Base-by-base conservation (phyloP, 306 rosid genomes). In the Oemleria cerasiformis region DNA sequence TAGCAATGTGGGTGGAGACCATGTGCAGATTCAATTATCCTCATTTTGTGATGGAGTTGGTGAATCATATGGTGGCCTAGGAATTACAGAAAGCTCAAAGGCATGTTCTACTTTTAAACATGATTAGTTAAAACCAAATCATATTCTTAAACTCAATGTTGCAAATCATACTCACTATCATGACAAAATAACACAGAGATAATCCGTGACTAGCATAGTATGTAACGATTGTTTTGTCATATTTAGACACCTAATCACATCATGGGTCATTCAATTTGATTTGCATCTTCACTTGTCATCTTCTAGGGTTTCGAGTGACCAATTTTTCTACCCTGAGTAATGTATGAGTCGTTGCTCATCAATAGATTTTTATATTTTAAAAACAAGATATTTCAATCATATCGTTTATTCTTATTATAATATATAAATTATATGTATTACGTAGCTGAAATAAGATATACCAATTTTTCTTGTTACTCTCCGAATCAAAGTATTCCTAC, bases 121-220 rank as follows among this genome's bases (percentile, higher is more conserved):
- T 75, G 60, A 56, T 56, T 56, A 53, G 19, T 82, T 23, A 63
- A 73, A 40, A 17, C 51, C 17, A 57, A 57, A 67, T 70, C 42
- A 44, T 11, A 23, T 56, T 41, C 57, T 50, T 56, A 8, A 68
- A 74, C 57, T 45, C 55, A 40, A 30, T 65, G 19, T 64, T 58
- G 56, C 72, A 63, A 74, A 68, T 48, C 67, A 63, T 67, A 40
- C 70, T 21, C 38, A 59, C 6, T 58, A 58, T 58, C 63, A 34
- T 34, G 11, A 10, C 60, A 67, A 49, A 20, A 67, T 19, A 57
- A 77, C 25, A 39, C 67, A 64, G 7, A 59, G 23, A 30, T 57
- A 79, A 77, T 73, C 78, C 75, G 80, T 77, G 81, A 88, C 75
- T 36, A 76, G 47, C 59, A 73, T 65, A 81, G 75, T 78, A 56